Evolutionary conservation across 208 protist species (phyloP).

Genomic region (Tritrichomonas musculus): DNA sequence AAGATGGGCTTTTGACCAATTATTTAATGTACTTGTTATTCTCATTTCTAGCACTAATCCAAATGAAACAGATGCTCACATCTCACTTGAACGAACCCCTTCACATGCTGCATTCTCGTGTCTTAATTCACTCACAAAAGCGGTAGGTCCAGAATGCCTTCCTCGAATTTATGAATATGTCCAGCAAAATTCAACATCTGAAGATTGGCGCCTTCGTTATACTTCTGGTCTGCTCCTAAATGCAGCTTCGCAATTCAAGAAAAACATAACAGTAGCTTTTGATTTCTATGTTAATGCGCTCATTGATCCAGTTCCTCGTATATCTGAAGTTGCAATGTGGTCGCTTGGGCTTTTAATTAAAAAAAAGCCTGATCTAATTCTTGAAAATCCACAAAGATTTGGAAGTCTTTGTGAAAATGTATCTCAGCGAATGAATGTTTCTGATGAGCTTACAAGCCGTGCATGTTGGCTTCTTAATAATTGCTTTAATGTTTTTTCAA

Average conservation of each 20-base stretch:
- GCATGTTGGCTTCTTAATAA: neutral
- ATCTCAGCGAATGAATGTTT: neutral
- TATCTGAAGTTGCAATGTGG: slow-evolving; percentile 1
- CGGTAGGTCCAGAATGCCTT: neutral
- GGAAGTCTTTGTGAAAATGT: neutral
- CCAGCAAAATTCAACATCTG: neutral
- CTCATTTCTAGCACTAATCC: neutral
- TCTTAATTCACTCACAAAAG: neutral
- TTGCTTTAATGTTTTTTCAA: neutral
- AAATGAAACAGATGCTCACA: neutral
- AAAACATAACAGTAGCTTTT: neutral
- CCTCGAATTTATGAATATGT: neutral
- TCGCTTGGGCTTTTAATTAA: neutral
- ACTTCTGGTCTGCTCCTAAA: neutral
- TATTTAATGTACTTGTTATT: neutral
- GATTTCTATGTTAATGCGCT: neutral
- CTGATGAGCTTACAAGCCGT: neutral
- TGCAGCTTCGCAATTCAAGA: neutral
- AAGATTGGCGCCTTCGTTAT: neutral
- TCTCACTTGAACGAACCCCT: neutral
- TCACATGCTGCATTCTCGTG: neutral
- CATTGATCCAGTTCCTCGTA: neutral
- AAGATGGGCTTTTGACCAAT: neutral
- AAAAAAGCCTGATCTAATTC: neutral
- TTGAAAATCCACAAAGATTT: neutral